A percentile compares a stretch with the other conserved stretches of the same genome.
Evolutionary conservation across 495 filamentous ascomycete genomes (phyloP).

Genomic region (Podospora bellae-mahoneyi): DNA sequence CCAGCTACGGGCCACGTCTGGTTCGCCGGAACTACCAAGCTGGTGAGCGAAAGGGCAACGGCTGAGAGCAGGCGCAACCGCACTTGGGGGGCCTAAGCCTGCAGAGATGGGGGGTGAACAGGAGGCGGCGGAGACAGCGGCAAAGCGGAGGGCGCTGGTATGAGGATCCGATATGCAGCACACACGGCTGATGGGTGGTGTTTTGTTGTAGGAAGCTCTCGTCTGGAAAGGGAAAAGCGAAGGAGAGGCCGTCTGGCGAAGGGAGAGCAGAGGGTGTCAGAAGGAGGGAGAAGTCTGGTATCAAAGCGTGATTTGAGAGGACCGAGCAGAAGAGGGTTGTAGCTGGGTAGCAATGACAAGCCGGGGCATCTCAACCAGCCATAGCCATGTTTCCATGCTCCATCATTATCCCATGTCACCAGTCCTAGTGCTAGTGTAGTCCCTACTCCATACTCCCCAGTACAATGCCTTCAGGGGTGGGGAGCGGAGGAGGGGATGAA

Average conservation of each 20-base stretch:
- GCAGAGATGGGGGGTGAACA: constrained; percentile 2
- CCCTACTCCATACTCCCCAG: not conserved
- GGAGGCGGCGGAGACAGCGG: constrained; percentile 17
- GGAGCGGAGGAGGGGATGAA: constrained; percentile 12
- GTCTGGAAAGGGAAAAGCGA: constrained; percentile 11
- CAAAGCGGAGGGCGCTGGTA: constrained; percentile 13
- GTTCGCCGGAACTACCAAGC: constrained; percentile 8
- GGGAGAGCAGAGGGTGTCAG: constrained; percentile 9
- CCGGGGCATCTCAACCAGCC: constrained; percentile 25
- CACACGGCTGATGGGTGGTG: constrained; percentile 1
- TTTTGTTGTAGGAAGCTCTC: not conserved
- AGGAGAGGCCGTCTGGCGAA: not conserved
- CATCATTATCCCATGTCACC: constrained; percentile 13
- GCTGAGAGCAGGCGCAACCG: not conserved
- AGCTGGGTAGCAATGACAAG: constrained; percentile 22
- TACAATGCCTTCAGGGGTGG: constrained; percentile 8
- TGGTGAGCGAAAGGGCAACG: constrained; percentile 5
- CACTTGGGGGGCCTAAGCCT: not conserved
- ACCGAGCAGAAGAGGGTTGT: constrained; percentile 19
- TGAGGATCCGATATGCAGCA: constrained; percentile 16
- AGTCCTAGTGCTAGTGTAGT: not conserved
- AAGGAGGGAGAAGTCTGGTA: constrained; percentile 17
- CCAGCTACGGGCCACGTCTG: constrained; percentile 8
- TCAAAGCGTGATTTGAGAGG: constrained; percentile 24
- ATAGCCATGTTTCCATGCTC: constrained; percentile 18